Percentiles rank a stretch among this genome's conserved stretches.
Conservation (phyloP, 208 protist species). For the Leishmania major region DNA sequence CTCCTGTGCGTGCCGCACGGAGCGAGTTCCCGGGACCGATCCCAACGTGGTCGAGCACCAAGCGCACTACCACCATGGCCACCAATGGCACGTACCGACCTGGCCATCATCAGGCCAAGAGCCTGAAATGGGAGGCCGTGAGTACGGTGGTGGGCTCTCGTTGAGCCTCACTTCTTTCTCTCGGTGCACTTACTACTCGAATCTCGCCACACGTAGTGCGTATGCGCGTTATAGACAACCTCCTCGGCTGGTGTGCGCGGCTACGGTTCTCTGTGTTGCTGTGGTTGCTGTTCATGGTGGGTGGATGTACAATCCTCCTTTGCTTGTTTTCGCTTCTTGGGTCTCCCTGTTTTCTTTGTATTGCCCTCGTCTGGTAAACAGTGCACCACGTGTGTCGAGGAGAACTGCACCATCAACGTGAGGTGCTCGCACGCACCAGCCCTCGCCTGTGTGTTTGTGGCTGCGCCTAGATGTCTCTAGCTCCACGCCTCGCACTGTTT, state of each 20-base stretch:
- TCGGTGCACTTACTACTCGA: background rate
- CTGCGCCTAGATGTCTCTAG: background rate
- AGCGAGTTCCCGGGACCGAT: slow-evolving; percentile 82
- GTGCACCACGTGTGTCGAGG: background rate
- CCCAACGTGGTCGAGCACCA: slow-evolving; percentile 81
- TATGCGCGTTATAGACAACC: background rate
- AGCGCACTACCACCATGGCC: slow-evolving; percentile 71
- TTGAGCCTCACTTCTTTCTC: slow-evolving; percentile 5
- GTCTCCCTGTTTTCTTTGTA: background rate
- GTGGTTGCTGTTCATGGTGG: background rate
- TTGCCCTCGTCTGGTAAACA: background rate
- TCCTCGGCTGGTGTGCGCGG: background rate
- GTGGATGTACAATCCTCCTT: background rate
- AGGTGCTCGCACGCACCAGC: background rate
- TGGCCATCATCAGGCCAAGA: slow-evolving; percentile 55
- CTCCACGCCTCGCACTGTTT: background rate
- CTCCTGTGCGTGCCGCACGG: slow-evolving; percentile 65
- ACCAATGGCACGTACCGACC: slow-evolving; percentile 64
- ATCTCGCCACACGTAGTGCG: no score
- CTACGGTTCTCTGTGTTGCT: background rate
- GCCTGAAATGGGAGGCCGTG: slow-evolving; percentile 29
- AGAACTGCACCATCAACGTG: background rate
- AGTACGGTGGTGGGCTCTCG: slow-evolving; percentile 37
- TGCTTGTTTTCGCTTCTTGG: background rate
- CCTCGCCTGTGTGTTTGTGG: background rate